Evolutionary conservation across 768 basidiomycete genomes (phyloP).

Genomic region (Royoungia palumana): DNA sequence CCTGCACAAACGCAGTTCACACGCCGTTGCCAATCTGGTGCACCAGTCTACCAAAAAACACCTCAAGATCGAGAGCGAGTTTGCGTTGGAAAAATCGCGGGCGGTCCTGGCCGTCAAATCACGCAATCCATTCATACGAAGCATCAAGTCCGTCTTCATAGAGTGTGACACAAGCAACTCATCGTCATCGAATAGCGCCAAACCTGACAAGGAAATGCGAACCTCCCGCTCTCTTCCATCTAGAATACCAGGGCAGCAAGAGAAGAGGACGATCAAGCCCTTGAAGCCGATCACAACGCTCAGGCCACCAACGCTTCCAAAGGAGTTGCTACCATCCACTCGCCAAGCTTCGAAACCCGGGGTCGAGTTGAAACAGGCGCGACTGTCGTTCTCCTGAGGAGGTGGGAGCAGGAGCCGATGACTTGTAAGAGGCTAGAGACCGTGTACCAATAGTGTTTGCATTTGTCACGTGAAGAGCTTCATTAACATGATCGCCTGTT

Average conservation of each 20-base stretch:
- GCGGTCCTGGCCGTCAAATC: not conserved
- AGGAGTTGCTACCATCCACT: slow-evolving; percentile 16
- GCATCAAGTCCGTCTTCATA: slow-evolving; percentile 18
- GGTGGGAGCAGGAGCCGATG: not conserved
- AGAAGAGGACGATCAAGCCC: slow-evolving; percentile 5
- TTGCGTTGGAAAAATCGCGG: slow-evolving; percentile 13
- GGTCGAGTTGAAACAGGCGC: slow-evolving; percentile 17
- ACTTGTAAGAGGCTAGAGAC: too few relatives aligned
- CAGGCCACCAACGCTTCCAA: slow-evolving; percentile 28
- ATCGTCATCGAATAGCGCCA: not conserved
- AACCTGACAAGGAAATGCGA: slow-evolving; percentile 2
- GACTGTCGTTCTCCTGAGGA: slow-evolving; percentile 16
- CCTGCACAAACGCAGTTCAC: slow-evolving; percentile 24
- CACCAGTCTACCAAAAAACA: slow-evolving; percentile 21
- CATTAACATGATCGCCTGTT: not conserved
- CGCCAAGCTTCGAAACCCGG: slow-evolving; percentile 7
- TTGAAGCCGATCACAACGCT: slow-evolving; percentile 31
- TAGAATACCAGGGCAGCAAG: not conserved
- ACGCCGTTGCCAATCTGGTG: slow-evolving; percentile 18
- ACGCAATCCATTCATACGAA: slow-evolving; percentile 24
- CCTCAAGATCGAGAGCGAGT: slow-evolving; percentile 21
- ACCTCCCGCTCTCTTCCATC: slow-evolving; percentile 9
- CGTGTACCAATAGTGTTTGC: not conserved
- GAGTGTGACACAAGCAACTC: slow-evolving; percentile 1
- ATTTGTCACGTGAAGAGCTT: slow-evolving; percentile 15